Conservation (phyloP, 2,329 filamentous ascomycete species). For the Cordyceps pruinosa region DNA sequence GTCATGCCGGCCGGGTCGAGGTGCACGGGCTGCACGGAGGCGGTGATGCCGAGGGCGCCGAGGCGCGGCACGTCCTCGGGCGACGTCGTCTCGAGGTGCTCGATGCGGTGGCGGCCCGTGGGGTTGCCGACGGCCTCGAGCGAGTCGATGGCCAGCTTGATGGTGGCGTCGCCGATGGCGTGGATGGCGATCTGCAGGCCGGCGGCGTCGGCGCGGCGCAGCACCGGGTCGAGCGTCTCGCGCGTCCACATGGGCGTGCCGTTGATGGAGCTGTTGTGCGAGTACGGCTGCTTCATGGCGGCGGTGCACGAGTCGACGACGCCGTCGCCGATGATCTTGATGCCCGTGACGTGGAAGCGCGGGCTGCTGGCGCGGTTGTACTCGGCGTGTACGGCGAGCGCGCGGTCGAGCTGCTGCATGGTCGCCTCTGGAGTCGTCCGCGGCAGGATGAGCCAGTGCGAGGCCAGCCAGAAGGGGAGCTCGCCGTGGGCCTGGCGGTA, state of each 20-base stretch:
- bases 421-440: constrained; percentile 26
- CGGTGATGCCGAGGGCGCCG: constrained; percentile 52
- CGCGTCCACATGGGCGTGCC: constrained; percentile 46
- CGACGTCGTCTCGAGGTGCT: constrained; percentile 54
- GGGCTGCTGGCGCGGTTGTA: constrained; percentile 26
- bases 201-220: constrained; percentile 43
- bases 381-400: constrained; percentile 31
- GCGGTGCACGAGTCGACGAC: constrained; percentile 59
- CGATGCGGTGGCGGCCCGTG: constrained; percentile 50
- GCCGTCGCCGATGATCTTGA: constrained; percentile 58
- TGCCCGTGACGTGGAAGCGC: constrained; percentile 46
- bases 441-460: constrained; percentile 42
- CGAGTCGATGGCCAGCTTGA: constrained; percentile 48
- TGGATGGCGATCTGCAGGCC: constrained; percentile 41
- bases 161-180: constrained; percentile 30
- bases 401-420: constrained; percentile 36
- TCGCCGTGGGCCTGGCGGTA: constrained; percentile 25
- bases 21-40: constrained; percentile 52
- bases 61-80: constrained; percentile 49
- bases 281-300: constrained; percentile 50
- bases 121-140: constrained; percentile 37
- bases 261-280: constrained; percentile 35
- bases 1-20: constrained; percentile 54
- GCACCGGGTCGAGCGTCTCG: constrained; percentile 45
- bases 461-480: constrained; percentile 37